Evolutionary conservation across 2,329 filamentous ascomycete species (phyloP), one percentile per base, ranked within the genome.

Genomic region (Ophiostoma montium): DNA sequence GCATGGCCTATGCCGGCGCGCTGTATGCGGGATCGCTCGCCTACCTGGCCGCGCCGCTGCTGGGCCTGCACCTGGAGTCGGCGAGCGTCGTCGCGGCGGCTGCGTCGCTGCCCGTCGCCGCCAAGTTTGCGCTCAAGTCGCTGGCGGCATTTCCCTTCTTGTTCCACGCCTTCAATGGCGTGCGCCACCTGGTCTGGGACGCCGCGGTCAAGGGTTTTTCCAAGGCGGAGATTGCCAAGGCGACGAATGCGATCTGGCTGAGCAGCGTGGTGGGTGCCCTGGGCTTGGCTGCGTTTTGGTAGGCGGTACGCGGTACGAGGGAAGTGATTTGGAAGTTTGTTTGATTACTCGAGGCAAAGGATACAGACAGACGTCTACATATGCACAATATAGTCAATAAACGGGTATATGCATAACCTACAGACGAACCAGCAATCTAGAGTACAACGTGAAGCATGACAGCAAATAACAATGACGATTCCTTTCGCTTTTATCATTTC

Each of bases 21-120:
- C 74, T 94, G 55, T 95, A 95, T 75, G 66, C 78, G 63, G 95
- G 86, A 71, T 80, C 84, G 55, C 67, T 80, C 56, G 78, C 82
- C 49, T 95, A 95, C 74, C 82, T 95, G 53, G 76, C 76, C 56
- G 81, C 87, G 0, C 89, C 89, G 5, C 67, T 84, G 39, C 66
- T 86, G 49, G 89, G 76, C 57, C 72, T 70, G 66, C 76, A 80
- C 67, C 61, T 79, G 52, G 76, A 79, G 70, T 72, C 67, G 51
- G 68, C 71, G 47, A 70, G 77, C 43, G 60, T 85, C 9, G 80
- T 77, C 27, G 74, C 78, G 23, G 67, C 78, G 44, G 76, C 78
- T 33, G 78, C 73, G 21, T 68, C 68, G 5, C 64, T 84, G 23
- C 76, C 83, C 18, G 64, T 79, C 10, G 69, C 74, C 49, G 68